A percentile compares a stretch with the other conserved stretches of the same genome.
phyloP scores from a whole-genome alignment of 768 basidiomycete genomes.

The Boletus subparvulus region DNA sequence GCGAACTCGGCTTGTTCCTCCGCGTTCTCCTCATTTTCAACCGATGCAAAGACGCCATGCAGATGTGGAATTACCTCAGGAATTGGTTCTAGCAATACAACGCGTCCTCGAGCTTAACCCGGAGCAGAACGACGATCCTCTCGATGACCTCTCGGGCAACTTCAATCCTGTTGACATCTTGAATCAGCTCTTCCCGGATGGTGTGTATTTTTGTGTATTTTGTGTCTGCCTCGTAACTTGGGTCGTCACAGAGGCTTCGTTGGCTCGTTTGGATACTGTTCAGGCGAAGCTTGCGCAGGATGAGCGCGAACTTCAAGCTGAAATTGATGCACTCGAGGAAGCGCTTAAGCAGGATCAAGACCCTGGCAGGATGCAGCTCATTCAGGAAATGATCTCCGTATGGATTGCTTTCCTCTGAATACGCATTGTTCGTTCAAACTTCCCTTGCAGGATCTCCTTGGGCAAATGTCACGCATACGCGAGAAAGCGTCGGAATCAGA shows the following conservation, averaged over 20 bases:
- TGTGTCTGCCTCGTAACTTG: background rate
- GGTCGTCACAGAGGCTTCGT: slow-evolving; percentile 60
- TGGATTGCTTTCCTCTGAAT: slow-evolving; percentile 19
- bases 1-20: background rate
- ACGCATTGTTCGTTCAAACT: slow-evolving; percentile 4
- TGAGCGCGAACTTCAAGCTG: slow-evolving; percentile 65
- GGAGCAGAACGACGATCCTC: slow-evolving; percentile 46
- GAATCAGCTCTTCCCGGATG: slow-evolving; percentile 75
- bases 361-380: slow-evolving; percentile 83
- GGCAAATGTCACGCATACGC: slow-evolving; percentile 93
- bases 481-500: slow-evolving; percentile 98
- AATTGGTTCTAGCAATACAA: slow-evolving; percentile 68
- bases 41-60: slow-evolving; percentile 22
- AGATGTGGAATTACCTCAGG: slow-evolving; percentile 57
- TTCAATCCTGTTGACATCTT: slow-evolving; percentile 55
- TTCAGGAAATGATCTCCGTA: slow-evolving; percentile 96
- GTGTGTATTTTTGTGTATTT: slow-evolving; percentile 40
- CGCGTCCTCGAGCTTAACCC: slow-evolving; percentile 60
- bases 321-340: slow-evolving; percentile 65
- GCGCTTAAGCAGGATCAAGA: slow-evolving; percentile 79
- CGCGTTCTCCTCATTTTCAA: background rate
- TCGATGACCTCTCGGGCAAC: slow-evolving; percentile 56
- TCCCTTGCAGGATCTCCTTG: slow-evolving; percentile 72
- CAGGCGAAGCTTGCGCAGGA: slow-evolving; percentile 67
- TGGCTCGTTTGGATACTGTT: slow-evolving; percentile 69